Base-by-base conservation (phyloP, 176 grass and related monocot species). In the Luzula sylvatica region DNA sequence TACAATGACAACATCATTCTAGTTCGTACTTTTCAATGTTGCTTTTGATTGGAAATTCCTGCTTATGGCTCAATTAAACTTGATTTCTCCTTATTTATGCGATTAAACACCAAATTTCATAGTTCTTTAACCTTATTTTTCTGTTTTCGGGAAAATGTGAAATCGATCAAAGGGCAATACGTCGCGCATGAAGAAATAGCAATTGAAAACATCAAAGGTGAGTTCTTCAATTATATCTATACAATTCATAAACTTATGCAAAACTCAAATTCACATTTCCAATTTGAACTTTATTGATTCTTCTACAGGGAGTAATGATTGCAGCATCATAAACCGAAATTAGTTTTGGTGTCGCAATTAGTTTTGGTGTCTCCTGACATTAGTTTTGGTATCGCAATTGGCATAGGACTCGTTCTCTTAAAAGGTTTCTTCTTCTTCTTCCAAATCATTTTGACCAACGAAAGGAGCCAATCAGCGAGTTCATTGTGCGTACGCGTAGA, bases 181-280 rank as follows among this genome's bases (percentile, higher is more conserved):
- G 50, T 15, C 11, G 12, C 6, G 41, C 56, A 69, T 27, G 66
- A 78, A 45, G 74, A 65, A 42, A 32, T 71, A 15, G 50, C 74
- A 11, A 41, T 78, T 52, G 51, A 15, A 44, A 78, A 78, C 40
- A 71, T 78, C 20, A 71, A 78, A 65, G 74, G 66, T 71, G 20
- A 21, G 5, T 26, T 71, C 22, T 56, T 23, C 45, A 56, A 4
- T 20, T 46, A n/a, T 47, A 38, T 56, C 16, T 65, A 29, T 38
- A 25, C 7, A 46, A 17, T 4, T 41, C 22, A 64, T n/a, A 47
- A 43, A 21, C 4, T 30, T 4, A 7, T 64, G 43, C n/a, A 25
- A 64, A 64, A 28, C 47, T 28, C 14, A n/a, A 15, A 17, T 64
- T 30, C 6, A 53, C 26, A 7, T 20, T 15, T 50, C 4, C 17